Conservation (phyloP, 2,329 filamentous ascomycete species). For the Aspergillus spinulosporus region DNA sequence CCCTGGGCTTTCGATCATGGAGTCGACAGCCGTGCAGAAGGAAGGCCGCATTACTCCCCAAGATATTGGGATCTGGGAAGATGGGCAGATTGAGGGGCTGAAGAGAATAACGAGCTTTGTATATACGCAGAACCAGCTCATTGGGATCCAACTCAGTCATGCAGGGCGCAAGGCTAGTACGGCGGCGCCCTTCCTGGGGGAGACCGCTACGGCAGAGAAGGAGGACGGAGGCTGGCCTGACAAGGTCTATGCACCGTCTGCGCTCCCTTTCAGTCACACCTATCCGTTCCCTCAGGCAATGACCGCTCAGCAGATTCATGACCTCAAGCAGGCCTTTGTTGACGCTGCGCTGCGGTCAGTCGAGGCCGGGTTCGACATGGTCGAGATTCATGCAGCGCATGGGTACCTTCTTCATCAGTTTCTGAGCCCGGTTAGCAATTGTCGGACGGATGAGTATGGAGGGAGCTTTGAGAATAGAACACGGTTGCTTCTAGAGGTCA, state of each 20-base stretch:
- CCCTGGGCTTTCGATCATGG: conserved; percentile 71
- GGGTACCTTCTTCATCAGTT: conserved; percentile 32
- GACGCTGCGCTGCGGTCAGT: conserved; percentile 37
- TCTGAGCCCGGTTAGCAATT: conserved; percentile 26
- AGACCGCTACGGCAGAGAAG: conserved; percentile 43
- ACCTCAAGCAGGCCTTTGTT: conserved; percentile 26
- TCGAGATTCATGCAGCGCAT: conserved; percentile 31
- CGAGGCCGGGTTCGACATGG: conserved; percentile 35
- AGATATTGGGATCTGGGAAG: conserved; percentile 68
- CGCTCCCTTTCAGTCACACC: conserved; percentile 12
- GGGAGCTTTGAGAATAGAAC: conserved; percentile 18
- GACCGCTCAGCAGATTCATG: conserved; percentile 36
- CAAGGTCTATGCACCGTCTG: conserved; percentile 47
- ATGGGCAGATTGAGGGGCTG: conserved; percentile 74
- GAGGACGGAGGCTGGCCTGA: conserved; percentile 57
- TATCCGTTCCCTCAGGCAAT: conserved; percentile 23
- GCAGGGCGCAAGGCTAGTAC: conserved; percentile 67
- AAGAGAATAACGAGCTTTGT: conserved; percentile 70
- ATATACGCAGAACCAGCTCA: conserved; percentile 73
- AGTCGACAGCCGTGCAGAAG: conserved; percentile 72
- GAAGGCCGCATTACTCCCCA: conserved; percentile 77
- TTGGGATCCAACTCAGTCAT: conserved; percentile 79
- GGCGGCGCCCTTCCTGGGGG: conserved; percentile 52
- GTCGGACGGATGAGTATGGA: conserved; percentile 28
- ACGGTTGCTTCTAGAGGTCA: conserved; percentile 9